These are phyloP conservation scores for Magnusiomyces clavatus DNA, from an alignment of 1,139 yeast species.

Conservation along the genomic window DNA sequence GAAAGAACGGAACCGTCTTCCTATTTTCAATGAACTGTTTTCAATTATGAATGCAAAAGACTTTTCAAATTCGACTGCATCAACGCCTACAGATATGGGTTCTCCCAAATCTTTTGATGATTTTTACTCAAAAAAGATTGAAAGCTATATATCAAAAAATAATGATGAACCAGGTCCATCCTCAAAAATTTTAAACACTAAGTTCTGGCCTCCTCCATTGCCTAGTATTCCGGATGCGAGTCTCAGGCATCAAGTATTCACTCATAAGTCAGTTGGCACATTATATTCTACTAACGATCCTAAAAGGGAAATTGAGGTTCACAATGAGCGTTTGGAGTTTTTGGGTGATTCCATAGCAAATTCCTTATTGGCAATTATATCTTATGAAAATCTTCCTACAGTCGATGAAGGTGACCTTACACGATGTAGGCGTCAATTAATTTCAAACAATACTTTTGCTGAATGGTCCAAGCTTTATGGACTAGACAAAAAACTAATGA, in stretches of 20 bases:
- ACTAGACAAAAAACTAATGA: conserved; percentile 51
- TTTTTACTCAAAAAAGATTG: neutral
- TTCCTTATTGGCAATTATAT: conserved; percentile 58
- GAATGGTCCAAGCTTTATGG: conserved; percentile 68
- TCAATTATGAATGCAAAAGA: neutral
- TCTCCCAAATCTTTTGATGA: conserved; percentile 1
- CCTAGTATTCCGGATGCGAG: conserved; percentile 59
- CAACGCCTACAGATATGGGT: too few species aligned
- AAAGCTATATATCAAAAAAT: neutral
- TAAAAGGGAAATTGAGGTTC: conserved; percentile 51
- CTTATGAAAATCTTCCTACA: conserved; percentile 58
- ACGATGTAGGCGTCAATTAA: conserved; percentile 57
- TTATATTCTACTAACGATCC: conserved; percentile 47
- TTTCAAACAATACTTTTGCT: conserved; percentile 65
- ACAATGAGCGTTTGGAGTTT: conserved; percentile 89
- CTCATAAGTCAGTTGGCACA: conserved; percentile 68
- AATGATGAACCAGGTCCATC: neutral
- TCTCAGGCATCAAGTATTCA: conserved; percentile 64
- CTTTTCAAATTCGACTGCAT: neutral
- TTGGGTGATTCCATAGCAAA: conserved; percentile 87
- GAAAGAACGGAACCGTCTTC: neutral
- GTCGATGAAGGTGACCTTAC: conserved; percentile 81
- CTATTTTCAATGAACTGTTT: neutral
- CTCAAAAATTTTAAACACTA: neutral
- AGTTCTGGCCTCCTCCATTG: conserved; percentile 51